These are phyloP conservation scores for Boletellus sp. DNA, from an alignment of 768 basidiomycete species.

Conservation along the genomic window DNA sequence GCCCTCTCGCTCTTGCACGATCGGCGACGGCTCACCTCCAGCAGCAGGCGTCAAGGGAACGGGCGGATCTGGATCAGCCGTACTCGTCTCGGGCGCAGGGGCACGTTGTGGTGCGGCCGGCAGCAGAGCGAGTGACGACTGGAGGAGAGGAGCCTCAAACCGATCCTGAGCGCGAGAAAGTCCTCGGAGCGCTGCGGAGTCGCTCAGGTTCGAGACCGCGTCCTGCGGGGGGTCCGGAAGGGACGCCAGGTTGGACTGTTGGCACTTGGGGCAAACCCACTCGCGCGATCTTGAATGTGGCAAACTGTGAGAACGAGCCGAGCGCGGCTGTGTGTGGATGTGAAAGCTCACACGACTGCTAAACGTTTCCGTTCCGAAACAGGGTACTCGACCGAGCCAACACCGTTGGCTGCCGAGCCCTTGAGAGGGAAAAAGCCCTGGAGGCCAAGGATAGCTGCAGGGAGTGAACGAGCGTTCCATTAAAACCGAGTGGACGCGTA, in stretches of 20 bases:
- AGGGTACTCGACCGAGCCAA: conserved; percentile 84
- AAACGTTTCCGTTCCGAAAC: conserved; percentile 71
- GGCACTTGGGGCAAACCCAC: conserved; percentile 77
- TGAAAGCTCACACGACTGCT: conserved; percentile 60
- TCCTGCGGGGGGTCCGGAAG: conserved; percentile 60
- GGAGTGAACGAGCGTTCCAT: conserved; percentile 12
- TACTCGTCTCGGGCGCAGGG: conserved; percentile 8
- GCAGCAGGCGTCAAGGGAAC: conserved; percentile 14
- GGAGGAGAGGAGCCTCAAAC: conserved; percentile 14
- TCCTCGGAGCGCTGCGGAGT: conserved; percentile 21
- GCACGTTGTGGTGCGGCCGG: conserved; percentile 20
- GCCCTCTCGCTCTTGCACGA: conserved; percentile 10
- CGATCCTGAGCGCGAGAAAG: conserved; percentile 14
- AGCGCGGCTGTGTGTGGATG: conserved; percentile 5
- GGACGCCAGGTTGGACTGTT: conserved; percentile 59
- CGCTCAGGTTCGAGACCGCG: conserved; percentile 14
- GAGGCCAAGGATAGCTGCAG: conserved; percentile 75
- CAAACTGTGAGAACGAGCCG: conserved; percentile 8
- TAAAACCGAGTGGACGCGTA: conserved; percentile 31
- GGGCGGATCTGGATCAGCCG: conserved; percentile 15
- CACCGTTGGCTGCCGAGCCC: conserved; percentile 81
- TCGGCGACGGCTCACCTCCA: conserved; percentile 9
- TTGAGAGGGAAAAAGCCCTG: conserved; percentile 88
- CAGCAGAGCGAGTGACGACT: conserved; percentile 11
- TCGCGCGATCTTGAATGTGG: conserved; percentile 58